Conservation (phyloP, 208 protist genomes). For the Acanthamoeba healyi region DNA sequence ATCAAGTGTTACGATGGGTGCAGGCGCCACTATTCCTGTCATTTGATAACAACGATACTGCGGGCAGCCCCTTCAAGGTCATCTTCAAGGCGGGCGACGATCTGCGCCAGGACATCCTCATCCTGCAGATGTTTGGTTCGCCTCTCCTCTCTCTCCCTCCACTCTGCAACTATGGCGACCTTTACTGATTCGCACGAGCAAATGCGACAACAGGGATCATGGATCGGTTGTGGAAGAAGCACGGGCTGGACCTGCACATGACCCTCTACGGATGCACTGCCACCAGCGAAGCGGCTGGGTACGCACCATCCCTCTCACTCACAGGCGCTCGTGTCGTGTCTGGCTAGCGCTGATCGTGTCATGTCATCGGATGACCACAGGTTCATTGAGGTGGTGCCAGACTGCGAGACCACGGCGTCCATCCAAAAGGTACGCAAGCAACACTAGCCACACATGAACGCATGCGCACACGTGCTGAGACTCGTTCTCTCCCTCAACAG, state of each 20-base stretch:
- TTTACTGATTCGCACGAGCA: no score
- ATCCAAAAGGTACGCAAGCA: slow-evolving; percentile 87
- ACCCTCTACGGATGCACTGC: slow-evolving; percentile 86
- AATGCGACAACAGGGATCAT: no score
- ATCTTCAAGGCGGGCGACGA: slow-evolving; percentile 91
- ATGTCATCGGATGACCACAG: no score
- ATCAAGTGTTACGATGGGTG: background rate
- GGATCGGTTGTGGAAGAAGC: slow-evolving; percentile 81
- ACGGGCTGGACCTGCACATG: slow-evolving; percentile 79
- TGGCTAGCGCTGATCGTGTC: no score
- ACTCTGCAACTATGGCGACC: no score
- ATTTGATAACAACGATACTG: slow-evolving; percentile 78
- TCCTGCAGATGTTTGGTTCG: slow-evolving; percentile 88
- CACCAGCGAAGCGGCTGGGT: slow-evolving; percentile 87
- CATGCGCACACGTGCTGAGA: no score
- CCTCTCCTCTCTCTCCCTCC: no score
- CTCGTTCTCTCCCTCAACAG: background rate
- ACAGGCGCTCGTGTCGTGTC: background rate
- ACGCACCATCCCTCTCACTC: background rate
- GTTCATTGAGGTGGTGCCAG: slow-evolving; percentile 89
- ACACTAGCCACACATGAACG: no score
- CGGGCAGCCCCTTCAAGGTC: slow-evolving; percentile 87
- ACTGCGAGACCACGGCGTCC: slow-evolving; percentile 85
- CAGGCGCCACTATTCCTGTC: background rate
- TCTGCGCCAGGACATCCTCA: slow-evolving; percentile 89